Evolutionary conservation across 441 rosid genomes (phyloP), one percentile per base, ranked within the genome.

Genomic region (Eutrema salsugineum): DNA sequence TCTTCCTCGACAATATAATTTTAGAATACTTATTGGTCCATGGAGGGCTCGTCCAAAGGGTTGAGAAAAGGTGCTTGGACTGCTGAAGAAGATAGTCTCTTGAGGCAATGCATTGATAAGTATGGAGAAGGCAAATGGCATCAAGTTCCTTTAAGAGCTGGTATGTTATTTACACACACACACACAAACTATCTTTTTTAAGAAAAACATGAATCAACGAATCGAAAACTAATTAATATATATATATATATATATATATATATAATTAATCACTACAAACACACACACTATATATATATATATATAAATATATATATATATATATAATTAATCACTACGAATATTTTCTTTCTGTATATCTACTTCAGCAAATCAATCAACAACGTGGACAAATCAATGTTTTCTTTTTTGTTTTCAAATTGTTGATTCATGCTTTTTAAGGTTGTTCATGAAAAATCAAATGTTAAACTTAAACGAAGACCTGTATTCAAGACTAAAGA

Each of bases 91-190:
- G 87, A 83, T 40, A 30, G 7, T 53, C 74, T 82, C 51, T 78
- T 86, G 11, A 71, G 72, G 51, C 66, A 65, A 5, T 82, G 85
- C 68, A 55, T 82, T n/a, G 71, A 71, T 12, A 70, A 47, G 33
- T 79, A 79, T 58, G 87, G 86, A 11, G 87, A 86, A 78, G 87
- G 83, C 19, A 82, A 77, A 70, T 87, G 92, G 92, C 86, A 81
- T 58, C 73, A 19, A 61, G 77, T 88, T 50, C 90, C 88, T 51
- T 27, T 15, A 5, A 79, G 71, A 76, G 79, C 87, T 65, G 90
- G 93, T 85, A 50, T 48, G 44, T 48, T 54, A 9, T 6, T 22
- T 19, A 3, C 4, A 24, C 33, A 50, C 33, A 49, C 8, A 49
- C 15, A 49, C 8, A 30, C 30, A n/a, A n/a, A n/a, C n/a, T n/a